Base-by-base conservation (phyloP, 169 alveolate genomes). In the Eimeria zaria region DNA sequence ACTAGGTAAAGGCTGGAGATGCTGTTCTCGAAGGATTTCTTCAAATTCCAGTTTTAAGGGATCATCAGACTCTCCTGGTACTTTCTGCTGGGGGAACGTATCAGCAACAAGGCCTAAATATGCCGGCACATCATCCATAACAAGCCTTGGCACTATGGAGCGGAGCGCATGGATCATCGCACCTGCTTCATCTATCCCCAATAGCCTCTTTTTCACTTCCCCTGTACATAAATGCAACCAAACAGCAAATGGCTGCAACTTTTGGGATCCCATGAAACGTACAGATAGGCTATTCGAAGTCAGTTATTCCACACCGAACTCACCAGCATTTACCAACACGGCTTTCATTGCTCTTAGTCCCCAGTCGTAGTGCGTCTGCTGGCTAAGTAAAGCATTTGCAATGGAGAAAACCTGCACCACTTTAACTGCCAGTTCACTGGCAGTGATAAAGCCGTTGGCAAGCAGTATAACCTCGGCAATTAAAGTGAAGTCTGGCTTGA, bases 261-360 rank as follows among this genome's bases (percentile, higher is more conserved):
- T 73, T 73, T 33, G 53, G 36, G 83, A 33, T 30, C 71, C 22
- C 4, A 58, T 39, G 83, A 73, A 39, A n/a, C 33, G 33, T 20
- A 12, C 83, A 41, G 83, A 69, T 46, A 16, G 9, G 9, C 18
- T 39, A 39, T 73, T 18, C 33, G 55, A 73, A 36, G 16, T 1
- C 33, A 36, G n/a, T 36, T 73, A 44, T 1, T 30, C 24, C 71
- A 48, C 3, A 51, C 98, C 98, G 85, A 99, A 99, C 96, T 98
- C 98, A 95, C 99, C 99, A 20, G 99, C 99, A 97, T 97, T 98
- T 92, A 99, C 97, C 95, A 99, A 98, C 96, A 99, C 99, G 30
- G 99, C 98, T 95, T 99, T 99, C 91, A 99, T 99, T 67, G 99
- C 99, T 96, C 99, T 98, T 76, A 99, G 99, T 83, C 99, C 99